Percentiles rank a stretch among this genome's conserved stretches.
phyloP scores from a whole-genome alignment of 2,329 filamentous ascomycete genomes.

The Calonectria montana region DNA sequence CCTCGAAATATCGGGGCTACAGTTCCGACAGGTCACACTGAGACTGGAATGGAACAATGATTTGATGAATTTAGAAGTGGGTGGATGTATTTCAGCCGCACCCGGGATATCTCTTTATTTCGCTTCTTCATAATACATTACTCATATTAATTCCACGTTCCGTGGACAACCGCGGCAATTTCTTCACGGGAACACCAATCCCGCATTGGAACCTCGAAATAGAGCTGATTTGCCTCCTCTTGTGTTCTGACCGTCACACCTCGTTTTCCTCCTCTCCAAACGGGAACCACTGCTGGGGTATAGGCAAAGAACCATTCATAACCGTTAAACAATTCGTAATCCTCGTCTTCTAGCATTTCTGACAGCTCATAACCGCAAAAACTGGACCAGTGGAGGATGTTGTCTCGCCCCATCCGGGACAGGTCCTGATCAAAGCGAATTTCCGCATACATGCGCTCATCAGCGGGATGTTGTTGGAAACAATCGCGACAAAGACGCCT shows the following conservation, averaged over 20 bases:
- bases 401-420: not conserved
- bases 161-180: not conserved
- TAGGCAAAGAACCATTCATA: constrained; percentile 1
- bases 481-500: not conserved
- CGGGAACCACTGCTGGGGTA: not conserved
- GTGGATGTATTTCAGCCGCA: not conserved
- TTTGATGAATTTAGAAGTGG: not conserved
- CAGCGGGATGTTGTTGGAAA: not conserved
- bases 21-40: too few relatives aligned
- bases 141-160: not conserved
- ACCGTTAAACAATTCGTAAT: not conserved
- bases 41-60: not conserved
- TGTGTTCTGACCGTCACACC: not conserved
- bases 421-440: not conserved
- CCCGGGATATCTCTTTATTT: not conserved
- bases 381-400: not conserved
- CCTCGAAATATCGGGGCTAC: not conserved
- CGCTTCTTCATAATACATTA: not conserved
- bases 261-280: not conserved
- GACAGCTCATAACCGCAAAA: not conserved
- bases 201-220: not conserved
- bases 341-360: not conserved
- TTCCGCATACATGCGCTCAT: not conserved
- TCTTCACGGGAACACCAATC: not conserved
- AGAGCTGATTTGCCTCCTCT: not conserved